phyloP scores from a whole-genome alignment of 495 filamentous ascomycete species.

The Aspergillus steynii region DNA sequence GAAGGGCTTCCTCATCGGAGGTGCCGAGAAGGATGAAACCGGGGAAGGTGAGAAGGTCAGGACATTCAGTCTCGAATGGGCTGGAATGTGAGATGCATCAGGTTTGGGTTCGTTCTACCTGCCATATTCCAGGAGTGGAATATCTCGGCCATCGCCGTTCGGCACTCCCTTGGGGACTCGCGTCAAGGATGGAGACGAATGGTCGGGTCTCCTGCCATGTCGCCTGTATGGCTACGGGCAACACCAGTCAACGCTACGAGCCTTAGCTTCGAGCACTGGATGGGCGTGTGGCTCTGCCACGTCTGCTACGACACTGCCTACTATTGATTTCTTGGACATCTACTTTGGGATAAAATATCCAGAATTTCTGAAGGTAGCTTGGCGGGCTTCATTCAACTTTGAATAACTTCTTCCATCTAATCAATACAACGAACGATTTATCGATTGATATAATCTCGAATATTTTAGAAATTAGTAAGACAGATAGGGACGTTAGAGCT shows the following conservation, averaged over 20 bases:
- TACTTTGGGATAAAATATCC: too few relatives aligned
- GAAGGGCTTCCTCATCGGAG: constrained; percentile 89
- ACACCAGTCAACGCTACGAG: too few relatives aligned
- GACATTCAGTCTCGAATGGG: constrained; percentile 81
- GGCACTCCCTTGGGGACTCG: background rate
- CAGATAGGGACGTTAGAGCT: background rate
- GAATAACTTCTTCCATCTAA: background rate
- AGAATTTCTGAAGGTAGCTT: too few relatives aligned
- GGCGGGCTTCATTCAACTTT: too few relatives aligned
- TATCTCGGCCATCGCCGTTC: background rate
- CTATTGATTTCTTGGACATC: too few relatives aligned
- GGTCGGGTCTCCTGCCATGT: too few relatives aligned
- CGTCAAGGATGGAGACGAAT: background rate
- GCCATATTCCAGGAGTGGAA: background rate
- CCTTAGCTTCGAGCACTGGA: too few relatives aligned
- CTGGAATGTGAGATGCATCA: constrained; percentile 61
- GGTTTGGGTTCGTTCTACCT: background rate
- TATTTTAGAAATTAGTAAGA: background rate
- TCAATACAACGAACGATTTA: background rate
- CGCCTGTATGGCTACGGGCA: too few relatives aligned
- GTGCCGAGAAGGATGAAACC: constrained; percentile 40
- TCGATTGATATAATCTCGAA: background rate
- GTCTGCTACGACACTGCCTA: too few relatives aligned
- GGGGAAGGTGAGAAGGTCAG: constrained; percentile 46
- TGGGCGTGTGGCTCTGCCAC: too few relatives aligned